Evolutionary conservation across 768 basidiomycete genomes (phyloP), one percentile per base, ranked within the genome.

Genomic region (Nidula microcarpa): DNA sequence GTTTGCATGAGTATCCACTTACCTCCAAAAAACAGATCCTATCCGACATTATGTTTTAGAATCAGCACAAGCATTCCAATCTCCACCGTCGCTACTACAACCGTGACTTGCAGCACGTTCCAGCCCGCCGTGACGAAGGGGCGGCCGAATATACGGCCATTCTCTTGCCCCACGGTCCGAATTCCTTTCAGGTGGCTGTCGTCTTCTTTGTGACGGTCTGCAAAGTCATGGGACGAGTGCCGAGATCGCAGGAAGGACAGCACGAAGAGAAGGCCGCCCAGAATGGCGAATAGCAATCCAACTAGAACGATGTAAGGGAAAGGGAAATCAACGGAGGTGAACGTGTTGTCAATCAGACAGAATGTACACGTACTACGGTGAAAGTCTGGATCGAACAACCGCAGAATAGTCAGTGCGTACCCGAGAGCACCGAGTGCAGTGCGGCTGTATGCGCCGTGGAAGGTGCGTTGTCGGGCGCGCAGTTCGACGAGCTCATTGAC

Each of bases 41-140:
- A 11, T 41, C 16, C 11, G 4, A 58, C 57, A 30, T 57, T 46
- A 45, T 62, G 62, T 11, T 50, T 66, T 50, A 89, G 57, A 34
- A 93, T 73, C 44, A 93, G 73, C 1, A 80, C 78, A 6, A 93
- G 69, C 43, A 93, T 69, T 0, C 74, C 81, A 43, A 91, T 66
- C 60, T 92, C 89, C 14, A 88, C 79, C 0, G 71, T 70, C 1
- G 80, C 77, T 0, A 91, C 88, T 2, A 89, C 70, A 11, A 72
- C 60, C 0, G 84, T 75, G 6, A 92, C 80, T 10, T 76, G 70
- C 3, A 88, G 53, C 4, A 90, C 80, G 51, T 86, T 81, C 77
- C 86, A 80, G n/a, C 92, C 92, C 5, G 90, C 87, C 0, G 91
- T 91, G 14, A 85, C 65, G 62, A 93, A 93, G 1, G 89, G 88